Conservation (phyloP, 805 yeast genomes). For the Torulaspora delbrueckii region DNA sequence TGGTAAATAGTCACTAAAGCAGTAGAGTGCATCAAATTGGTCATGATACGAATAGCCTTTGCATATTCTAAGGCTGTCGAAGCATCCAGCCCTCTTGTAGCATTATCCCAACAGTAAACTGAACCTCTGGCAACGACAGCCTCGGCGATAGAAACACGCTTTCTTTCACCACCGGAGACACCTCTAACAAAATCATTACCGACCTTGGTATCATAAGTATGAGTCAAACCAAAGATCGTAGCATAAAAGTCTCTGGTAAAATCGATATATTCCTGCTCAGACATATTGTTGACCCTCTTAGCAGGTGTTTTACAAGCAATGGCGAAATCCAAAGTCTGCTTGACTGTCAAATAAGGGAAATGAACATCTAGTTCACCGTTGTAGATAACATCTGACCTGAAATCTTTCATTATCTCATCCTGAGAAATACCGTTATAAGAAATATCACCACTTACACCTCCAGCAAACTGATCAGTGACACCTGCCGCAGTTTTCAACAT, state of each 20-base stretch:
- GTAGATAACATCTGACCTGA: slow-evolving; percentile 52
- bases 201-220: slow-evolving; percentile 50
- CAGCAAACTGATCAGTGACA: slow-evolving; percentile 42
- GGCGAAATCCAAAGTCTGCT: slow-evolving; percentile 67
- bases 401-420: slow-evolving; percentile 53
- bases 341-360: slow-evolving; percentile 72
- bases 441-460: slow-evolving; percentile 50
- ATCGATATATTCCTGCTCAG: slow-evolving; percentile 46
- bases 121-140: slow-evolving; percentile 56
- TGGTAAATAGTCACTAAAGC: slow-evolving; percentile 59
- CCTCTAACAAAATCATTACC: slow-evolving; percentile 60
- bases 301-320: slow-evolving; percentile 64
- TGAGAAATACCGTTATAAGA: slow-evolving; percentile 59
- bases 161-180: slow-evolving; percentile 83
- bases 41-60: slow-evolving; percentile 52
- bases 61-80: slow-evolving; percentile 65
- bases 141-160: slow-evolving; percentile 81
- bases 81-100: slow-evolving; percentile 73
- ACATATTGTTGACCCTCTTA: slow-evolving; percentile 43
- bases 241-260: slow-evolving; percentile 37
- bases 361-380: slow-evolving; percentile 65
- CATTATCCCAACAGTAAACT: slow-evolving; percentile 63
- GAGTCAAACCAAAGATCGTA: slow-evolving; percentile 49
- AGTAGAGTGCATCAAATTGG: slow-evolving; percentile 45
- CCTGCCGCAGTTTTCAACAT: slow-evolving; percentile 61